Conservation (phyloP, 129 eudicot species). For the Centella asiatica region DNA sequence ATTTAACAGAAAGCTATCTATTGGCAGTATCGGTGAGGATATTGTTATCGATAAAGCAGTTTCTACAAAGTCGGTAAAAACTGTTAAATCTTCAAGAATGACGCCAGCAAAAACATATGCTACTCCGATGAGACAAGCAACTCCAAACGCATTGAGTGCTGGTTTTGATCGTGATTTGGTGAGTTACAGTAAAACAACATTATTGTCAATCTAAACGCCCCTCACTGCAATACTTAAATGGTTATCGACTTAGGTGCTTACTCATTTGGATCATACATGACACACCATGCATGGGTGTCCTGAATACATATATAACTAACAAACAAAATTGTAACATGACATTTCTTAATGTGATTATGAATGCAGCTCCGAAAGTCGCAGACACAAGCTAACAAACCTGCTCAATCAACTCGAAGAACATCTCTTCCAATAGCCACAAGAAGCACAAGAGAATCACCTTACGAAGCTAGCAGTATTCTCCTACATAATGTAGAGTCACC, state of each 20-base stretch:
- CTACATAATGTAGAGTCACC: constrained; percentile 46
- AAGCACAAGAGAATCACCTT: constrained; percentile 14
- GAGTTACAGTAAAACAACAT: constrained; percentile 8
- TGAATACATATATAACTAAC: background rate
- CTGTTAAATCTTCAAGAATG: constrained; percentile 33
- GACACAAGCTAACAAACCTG: constrained; percentile 37
- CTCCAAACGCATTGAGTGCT: constrained; percentile 42
- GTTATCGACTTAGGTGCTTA: too few species aligned
- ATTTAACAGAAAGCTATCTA: constrained; percentile 37
- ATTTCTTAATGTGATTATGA: background rate
- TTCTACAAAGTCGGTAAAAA: constrained; percentile 31
- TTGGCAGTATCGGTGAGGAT: constrained; percentile 32
- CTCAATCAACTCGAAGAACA: constrained; percentile 41
- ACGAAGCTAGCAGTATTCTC: constrained; percentile 29
- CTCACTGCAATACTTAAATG: too few species aligned
- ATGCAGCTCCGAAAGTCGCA: constrained; percentile 53
- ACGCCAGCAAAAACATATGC: constrained; percentile 35
- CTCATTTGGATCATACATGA: too few species aligned
- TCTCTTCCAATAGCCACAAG: constrained; percentile 49
- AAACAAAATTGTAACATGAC: background rate
- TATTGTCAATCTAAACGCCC: background rate
- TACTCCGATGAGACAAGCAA: constrained; percentile 46
- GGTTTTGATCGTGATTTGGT: constrained; percentile 55
- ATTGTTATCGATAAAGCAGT: constrained; percentile 27
- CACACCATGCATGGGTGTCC: background rate